Percentiles rank a stretch among this genome's conserved stretches.
phyloP scores from a whole-genome alignment of 805 yeast species.

The Deakozyma indianensis region DNA sequence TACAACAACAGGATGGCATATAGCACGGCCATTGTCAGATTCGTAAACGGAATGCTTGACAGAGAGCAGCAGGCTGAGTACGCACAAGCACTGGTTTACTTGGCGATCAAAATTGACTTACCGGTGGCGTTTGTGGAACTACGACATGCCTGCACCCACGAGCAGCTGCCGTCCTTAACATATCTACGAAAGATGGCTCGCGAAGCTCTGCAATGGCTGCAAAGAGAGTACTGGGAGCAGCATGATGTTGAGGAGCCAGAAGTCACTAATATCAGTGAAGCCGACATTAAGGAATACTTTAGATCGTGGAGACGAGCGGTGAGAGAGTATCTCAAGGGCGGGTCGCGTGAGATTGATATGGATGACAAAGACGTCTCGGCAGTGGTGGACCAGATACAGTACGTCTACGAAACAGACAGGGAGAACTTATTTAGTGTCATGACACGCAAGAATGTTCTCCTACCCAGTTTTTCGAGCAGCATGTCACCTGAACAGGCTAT shows the following conservation, averaged over 20 bases:
- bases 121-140: constrained; percentile 81
- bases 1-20: constrained; percentile 9
- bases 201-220: constrained; percentile 64
- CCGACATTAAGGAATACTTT: constrained; percentile 23
- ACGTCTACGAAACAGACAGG: background rate
- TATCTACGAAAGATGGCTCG: constrained; percentile 46
- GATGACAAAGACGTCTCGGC: background rate
- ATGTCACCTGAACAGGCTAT: constrained; percentile 4
- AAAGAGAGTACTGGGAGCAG: constrained; percentile 52
- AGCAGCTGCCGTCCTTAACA: constrained; percentile 55
- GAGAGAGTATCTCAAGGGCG: constrained; percentile 26
- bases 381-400: constrained; percentile 3
- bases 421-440: constrained; percentile 7
- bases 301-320: constrained; percentile 37
- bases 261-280: constrained; percentile 3
- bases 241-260: constrained; percentile 5
- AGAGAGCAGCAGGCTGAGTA: constrained; percentile 66
- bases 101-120: constrained; percentile 55
- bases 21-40: constrained; percentile 44
- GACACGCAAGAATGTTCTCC: constrained; percentile 10
- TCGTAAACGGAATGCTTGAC: constrained; percentile 85
- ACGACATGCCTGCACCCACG: constrained; percentile 87
- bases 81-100: constrained; percentile 63
- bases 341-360: background rate
- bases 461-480: constrained; percentile 8